A percentile compares a stretch with the other conserved stretches of the same genome.
Evolutionary conservation across 2,329 filamentous ascomycete genomes (phyloP).

Genomic region (Metarhizium anisopliae): DNA sequence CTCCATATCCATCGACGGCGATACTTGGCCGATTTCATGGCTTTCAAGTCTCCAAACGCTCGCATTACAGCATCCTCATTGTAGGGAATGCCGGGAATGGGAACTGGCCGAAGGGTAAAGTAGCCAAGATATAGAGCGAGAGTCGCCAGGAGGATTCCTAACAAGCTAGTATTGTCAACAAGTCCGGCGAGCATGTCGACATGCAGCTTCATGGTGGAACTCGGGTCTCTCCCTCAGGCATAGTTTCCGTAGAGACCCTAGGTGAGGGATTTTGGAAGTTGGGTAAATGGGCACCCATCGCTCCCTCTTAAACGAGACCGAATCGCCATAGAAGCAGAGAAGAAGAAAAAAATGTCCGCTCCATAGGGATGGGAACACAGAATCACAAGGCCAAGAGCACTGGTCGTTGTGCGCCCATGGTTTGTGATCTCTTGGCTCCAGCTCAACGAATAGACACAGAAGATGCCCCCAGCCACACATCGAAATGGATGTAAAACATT

Average conservation of each 20-base stretch:
- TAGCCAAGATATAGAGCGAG: slow-evolving; percentile 5
- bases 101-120: slow-evolving; percentile 10
- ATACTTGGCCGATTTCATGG: slow-evolving; percentile 10
- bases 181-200: background rate
- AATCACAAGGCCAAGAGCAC: too few species aligned
- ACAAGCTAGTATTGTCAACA: background rate
- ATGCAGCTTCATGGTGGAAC: background rate
- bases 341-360: too few species aligned
- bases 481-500: too few species aligned
- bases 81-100: slow-evolving; percentile 19
- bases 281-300: too few species aligned
- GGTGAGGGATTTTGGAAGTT: too few species aligned
- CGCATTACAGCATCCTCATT: slow-evolving; percentile 11
- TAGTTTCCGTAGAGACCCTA: background rate
- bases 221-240: background rate
- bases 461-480: too few species aligned
- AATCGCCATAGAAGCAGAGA: too few species aligned
- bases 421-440: too few species aligned
- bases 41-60: slow-evolving; percentile 15
- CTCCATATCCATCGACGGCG: slow-evolving; percentile 17
- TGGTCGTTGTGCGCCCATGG: too few species aligned
- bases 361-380: too few species aligned
- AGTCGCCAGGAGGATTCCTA: background rate
- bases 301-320: too few species aligned
- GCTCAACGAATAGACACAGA: too few species aligned